Base-by-base conservation (phyloP, 805 yeast species). In the Pichia deserticola region DNA sequence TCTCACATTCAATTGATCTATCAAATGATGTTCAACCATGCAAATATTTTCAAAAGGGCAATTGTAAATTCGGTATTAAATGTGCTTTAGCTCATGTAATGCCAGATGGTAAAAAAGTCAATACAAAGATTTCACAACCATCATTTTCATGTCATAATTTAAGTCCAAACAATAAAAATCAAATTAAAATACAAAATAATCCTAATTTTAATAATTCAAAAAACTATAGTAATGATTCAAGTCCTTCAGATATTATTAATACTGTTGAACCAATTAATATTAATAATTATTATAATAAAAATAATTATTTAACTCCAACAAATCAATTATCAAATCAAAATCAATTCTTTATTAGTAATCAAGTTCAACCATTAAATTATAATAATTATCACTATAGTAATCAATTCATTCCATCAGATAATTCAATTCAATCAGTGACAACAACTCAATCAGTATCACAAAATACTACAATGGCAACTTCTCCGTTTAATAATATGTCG, bases 41-140 rank as follows among this genome's bases (percentile, higher is more conserved):
- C 74, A 90, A 89, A 72, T 92, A 90, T 67, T 92, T 88, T 66
- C 93, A 86, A 60, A 87, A 87, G 69, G 98, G 98, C n/a, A 89
- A 89, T 62, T 92, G 99, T 68, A 89, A 89, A 68, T 92, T 92
- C 66, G 99, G 99, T 5, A 72, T 79, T 46, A 90, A 89, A 61
- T 92, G 99, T 71, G 98, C 97, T 1, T 77, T 92, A 60, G 96
- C 95, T 7, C 99, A 92, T 68, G 76, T 86, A 51, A 68, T 86
- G 39, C 95, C 96, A 0, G 95, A 90, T 60, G 96, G 97, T 1
- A 77, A 89, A n/a, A 72, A 87, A 41, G 84, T 86, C 20, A 86
- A 86, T 60, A 77, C 79, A 13, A 72, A 68, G 49, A 56, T 70
- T 5, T 47, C 64, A 20, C 71, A 68, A 25, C 54, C 28, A 20